Evolutionary conservation across 164 flowering plant species (phyloP).

Genomic region (Nelumbo lutea): DNA sequence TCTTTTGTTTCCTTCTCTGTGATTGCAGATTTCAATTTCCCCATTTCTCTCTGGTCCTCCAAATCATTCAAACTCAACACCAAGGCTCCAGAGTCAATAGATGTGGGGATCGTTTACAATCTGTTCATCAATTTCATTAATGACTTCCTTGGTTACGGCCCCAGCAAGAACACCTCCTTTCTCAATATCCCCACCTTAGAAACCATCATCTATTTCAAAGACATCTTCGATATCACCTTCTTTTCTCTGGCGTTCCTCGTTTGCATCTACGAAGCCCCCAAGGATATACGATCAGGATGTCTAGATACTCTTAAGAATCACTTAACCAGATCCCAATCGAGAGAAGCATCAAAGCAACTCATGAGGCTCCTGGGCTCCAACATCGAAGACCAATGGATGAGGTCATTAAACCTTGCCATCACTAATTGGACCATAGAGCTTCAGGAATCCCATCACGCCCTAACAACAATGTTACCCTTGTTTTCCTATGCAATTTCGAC

Average conservation of each 20-base stretch:
- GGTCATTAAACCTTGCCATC: conserved; percentile 75
- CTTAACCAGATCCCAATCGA: conserved; percentile 29
- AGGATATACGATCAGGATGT: conserved; percentile 48
- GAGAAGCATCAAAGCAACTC: conserved; percentile 51
- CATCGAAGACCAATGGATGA: conserved; percentile 82
- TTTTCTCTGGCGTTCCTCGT: conserved; percentile 51
- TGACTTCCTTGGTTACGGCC: conserved; percentile 50
- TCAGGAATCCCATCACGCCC: conserved; percentile 17
- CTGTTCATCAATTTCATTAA: conserved; percentile 44
- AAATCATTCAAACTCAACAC: conserved; percentile 33
- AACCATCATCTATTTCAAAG: conserved; percentile 26
- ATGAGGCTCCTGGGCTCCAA: conserved; percentile 73
- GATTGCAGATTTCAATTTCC: conserved; percentile 44
- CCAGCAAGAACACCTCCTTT: conserved; percentile 24
- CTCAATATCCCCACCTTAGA: conserved; percentile 32
- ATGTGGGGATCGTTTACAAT: conserved; percentile 26
- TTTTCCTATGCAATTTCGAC: conserved; percentile 66
- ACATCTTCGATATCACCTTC: conserved; percentile 56
- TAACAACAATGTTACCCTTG: conserved; percentile 49
- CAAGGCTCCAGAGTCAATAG: conserved; percentile 21
- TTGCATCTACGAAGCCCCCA: conserved; percentile 83
- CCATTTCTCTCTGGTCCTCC: conserved; percentile 77
- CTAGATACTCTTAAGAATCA: conserved; percentile 43
- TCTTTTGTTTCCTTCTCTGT: conserved; percentile 43
- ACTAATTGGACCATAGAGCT: conserved; percentile 70